Conservation (phyloP, 192 early-diverging fungal genomes). For the Funneliformis geosporum region DNA sequence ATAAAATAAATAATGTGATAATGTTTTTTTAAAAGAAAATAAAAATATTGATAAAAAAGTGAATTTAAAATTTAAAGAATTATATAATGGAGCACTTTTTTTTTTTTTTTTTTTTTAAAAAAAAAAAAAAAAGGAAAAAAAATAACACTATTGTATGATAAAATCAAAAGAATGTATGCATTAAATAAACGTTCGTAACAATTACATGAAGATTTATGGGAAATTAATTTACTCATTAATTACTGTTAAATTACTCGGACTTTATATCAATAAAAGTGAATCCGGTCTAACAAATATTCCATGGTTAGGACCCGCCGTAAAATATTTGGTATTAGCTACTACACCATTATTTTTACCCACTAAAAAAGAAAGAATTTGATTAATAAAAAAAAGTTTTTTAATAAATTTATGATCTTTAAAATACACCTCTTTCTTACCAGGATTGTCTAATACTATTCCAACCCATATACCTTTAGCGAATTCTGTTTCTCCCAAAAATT, state of each 20-base stretch:
- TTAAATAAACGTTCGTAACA: not conserved
- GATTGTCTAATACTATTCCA: constrained; percentile 29
- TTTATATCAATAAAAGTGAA: constrained; percentile 29
- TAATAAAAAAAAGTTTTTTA: not conserved
- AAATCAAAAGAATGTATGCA: not conserved
- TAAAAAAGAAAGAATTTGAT: not conserved
- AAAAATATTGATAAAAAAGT: not conserved
- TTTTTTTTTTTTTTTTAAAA: too few species aligned
- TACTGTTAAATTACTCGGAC: not conserved
- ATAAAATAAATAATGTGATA: not conserved
- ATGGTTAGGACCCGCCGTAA: constrained; percentile 15
- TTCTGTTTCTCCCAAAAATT: constrained; percentile 34
- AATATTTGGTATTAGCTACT: constrained; percentile 28
- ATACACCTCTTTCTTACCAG: constrained; percentile 13
- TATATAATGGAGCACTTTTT: not conserved
- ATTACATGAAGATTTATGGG: not conserved
- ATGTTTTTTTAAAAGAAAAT: not conserved
- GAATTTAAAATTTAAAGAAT: not conserved
- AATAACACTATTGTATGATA: not conserved
- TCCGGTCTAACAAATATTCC: constrained; percentile 35
- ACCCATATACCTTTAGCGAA: constrained; percentile 34
- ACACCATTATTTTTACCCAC: constrained; percentile 33
- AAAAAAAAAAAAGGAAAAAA: not conserved
- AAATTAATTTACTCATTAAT: not conserved
- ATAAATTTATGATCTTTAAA: not conserved